Evolutionary conservation across 1,284 basidiomycete genomes (phyloP), one percentile per base, ranked within the genome.

Genomic region (Fistulinella staudtii): DNA sequence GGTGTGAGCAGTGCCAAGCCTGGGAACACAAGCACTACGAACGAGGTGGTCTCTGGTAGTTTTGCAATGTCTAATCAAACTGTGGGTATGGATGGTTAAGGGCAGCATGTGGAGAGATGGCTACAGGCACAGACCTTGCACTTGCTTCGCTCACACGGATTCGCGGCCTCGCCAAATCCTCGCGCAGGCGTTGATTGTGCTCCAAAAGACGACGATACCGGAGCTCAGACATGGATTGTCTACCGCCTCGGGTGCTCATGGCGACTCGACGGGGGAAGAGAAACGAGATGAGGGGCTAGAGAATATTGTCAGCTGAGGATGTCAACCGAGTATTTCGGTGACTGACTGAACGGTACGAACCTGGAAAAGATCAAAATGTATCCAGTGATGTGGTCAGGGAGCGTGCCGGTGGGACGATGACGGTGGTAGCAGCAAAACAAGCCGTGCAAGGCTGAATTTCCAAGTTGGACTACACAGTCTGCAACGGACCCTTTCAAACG

Each of bases 171-270:
- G 85, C 82, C 49, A 97, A 71, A 64, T 98, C 94, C 69, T 97
- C 94, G 59, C 83, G 74, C 56, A 98, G 70, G 49, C 94, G 77
- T 64, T 88, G 83, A 64, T 97, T 98, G 70, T 97, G 93, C 72
- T 98, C 94, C 49, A 85, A 82, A 54, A 98, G 73, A 46, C 94
- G 76, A 38, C 94, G 81, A 53, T 97, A 84, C 79, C 95, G 96
- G 63, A 98, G 83, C 78, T 97, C 94, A 42, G 89, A 89, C 92
- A 97, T 95, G 57, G 88, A 86, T 72, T 89, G 87, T 71, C 80
- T 80, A 56, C 78, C 78, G 30, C 75, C 76, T 53, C 80, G 73
- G 47, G 67, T 66, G 62, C 75, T 80, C 80, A 82, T 89, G 59
- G 47, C 61, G 57, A 25, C 41, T 43, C 17, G 34, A 31, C 3